Conservation (phyloP, 176 grass and related monocot species). For the Raddia guianensis region DNA sequence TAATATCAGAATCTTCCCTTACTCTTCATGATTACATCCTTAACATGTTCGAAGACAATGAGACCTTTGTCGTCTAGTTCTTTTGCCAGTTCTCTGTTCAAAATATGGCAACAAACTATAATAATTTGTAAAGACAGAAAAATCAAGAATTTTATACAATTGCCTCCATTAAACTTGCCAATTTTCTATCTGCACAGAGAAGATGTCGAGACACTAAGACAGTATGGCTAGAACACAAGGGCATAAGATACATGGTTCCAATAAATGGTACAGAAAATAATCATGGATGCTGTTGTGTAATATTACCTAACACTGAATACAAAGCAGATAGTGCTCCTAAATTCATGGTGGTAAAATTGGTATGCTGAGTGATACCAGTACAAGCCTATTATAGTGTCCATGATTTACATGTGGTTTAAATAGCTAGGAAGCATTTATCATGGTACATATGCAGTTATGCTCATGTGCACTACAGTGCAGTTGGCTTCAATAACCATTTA, state of each 20-base stretch:
- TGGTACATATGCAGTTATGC: background rate
- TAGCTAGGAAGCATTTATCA: background rate
- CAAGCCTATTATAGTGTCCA: background rate
- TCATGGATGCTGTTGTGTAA: background rate
- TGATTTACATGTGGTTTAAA: background rate
- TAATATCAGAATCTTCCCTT: constrained; percentile 20
- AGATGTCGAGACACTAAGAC: background rate
- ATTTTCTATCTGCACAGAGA: background rate
- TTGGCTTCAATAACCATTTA: background rate
- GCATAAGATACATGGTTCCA: background rate
- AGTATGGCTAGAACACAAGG: background rate
- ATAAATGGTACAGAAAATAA: background rate
- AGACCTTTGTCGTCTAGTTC: constrained; percentile 64
- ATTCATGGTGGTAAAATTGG: constrained; percentile 17
- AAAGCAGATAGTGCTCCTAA: background rate
- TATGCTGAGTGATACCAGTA: background rate
- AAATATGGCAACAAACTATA: constrained; percentile 39
- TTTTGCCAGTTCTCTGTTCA: constrained; percentile 84
- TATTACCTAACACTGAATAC: background rate
- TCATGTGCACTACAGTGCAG: background rate
- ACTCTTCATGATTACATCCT: constrained; percentile 86
- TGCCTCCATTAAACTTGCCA: background rate
- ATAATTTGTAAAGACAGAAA: background rate
- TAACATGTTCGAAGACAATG: constrained; percentile 82
- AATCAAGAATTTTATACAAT: constrained; percentile 7